Evolutionary conservation across 73 alveolate species (phyloP).

Genomic region (Breviolum minutum): DNA sequence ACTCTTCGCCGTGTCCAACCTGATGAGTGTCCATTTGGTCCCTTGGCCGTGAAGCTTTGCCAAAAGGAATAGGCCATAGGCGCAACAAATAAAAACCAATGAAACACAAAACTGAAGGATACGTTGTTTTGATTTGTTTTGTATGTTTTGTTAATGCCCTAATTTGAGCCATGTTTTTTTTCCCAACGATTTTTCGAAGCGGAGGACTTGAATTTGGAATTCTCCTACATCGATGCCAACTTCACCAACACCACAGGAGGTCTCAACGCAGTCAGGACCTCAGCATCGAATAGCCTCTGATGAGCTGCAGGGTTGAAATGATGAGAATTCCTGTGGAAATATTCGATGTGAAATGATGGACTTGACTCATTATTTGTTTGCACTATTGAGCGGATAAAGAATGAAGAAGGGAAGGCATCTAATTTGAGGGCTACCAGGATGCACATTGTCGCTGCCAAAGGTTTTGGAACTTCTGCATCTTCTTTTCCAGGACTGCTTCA

Average conservation of each 20-base stretch:
- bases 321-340: not conserved
- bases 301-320: not conserved
- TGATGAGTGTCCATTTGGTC: slow-evolving; percentile 86
- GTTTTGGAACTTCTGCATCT: slow-evolving; percentile 93
- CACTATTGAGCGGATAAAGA: too few relatives aligned
- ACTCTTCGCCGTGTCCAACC: slow-evolving; percentile 89
- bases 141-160: not conserved
- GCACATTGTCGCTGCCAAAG: not conserved
- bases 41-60: not conserved
- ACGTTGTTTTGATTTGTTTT: too few relatives aligned
- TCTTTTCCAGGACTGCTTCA: slow-evolving; percentile 47
- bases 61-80: not conserved
- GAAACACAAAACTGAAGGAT: not conserved
- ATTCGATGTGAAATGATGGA: too few relatives aligned
- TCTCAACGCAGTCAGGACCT: slow-evolving; percentile 40
- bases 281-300: not conserved
- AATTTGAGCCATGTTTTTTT: too few relatives aligned
- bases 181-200: not conserved
- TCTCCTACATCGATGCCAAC: slow-evolving; percentile 91
- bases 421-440: too few relatives aligned
- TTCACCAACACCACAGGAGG: slow-evolving; percentile 93
- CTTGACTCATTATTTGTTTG: not conserved
- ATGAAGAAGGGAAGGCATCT: too few relatives aligned
- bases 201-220: slow-evolving; percentile 75
- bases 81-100: not conserved